Base-by-base conservation (phyloP, 768 basidiomycete genomes). In the Phanerochaete carnosa region DNA sequence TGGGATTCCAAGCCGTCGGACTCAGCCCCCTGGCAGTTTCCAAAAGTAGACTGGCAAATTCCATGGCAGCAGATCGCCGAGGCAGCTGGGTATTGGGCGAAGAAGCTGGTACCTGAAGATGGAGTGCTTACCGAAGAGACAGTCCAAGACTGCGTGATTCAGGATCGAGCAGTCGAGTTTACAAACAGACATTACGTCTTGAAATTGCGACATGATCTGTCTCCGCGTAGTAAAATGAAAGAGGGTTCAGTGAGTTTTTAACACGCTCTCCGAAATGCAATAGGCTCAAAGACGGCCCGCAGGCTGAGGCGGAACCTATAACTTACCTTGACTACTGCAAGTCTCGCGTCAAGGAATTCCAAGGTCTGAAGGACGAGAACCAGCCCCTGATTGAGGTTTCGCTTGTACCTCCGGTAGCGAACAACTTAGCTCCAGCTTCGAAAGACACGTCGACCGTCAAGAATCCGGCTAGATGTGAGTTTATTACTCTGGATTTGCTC, bases 381-480 rank as follows among this genome's bases (percentile, higher is more conserved):
- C 92, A 94, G 69, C 88, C 91, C 1, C 77, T 94, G 55, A 77
- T 94, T 45, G 85, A 94, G 71, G 85, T 92, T 23, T 71, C 75
- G 5, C 80, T 80, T 30, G 74, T 86, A 32, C 76, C 85, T 35
- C 62, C 74, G 13, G 71, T 79, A 46, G 65, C 80, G 58, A 89
- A 90, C 72, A 79, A 81, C 60, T 77, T 93, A 43, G 85, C 82
- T 64, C 88, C 88, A 12, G 68, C 72, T 49, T 76, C 79, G 45
- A 79, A 75, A 65, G 74, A 77, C 45, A 64, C 72, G 51, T 70
- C 75, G 32, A 68, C 77, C 1, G 56, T 43, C 69, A 61, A 62
- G 82, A 77, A 66, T 71, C 68, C 74, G 79, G 5, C 78, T 82
- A 90, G 88, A 75, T 89, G 91, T 90, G 70, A 32, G 83, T 67